Percentiles rank a stretch among this genome's conserved stretches.
These are phyloP conservation scores for Saccharomyces hybrid DNA, from an alignment of 1,139 yeast species.

Conservation along the genomic window DNA sequence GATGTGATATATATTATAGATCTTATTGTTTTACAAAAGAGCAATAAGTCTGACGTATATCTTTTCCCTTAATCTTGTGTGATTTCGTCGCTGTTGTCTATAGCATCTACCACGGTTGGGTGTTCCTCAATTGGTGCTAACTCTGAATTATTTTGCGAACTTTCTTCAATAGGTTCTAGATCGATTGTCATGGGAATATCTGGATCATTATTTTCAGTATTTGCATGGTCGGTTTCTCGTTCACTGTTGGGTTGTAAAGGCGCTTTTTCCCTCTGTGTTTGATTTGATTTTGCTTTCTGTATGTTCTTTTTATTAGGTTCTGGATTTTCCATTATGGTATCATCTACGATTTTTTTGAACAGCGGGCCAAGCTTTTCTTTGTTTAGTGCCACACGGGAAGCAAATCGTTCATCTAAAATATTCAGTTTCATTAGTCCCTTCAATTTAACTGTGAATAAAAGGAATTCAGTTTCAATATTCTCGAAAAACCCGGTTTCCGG, in stretches of 20 bases:
- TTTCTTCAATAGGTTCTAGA: slow-evolving; percentile 7
- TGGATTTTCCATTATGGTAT: slow-evolving; percentile 17
- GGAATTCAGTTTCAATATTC: slow-evolving; percentile 37
- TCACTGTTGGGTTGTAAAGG: neutral
- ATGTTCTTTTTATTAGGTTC: neutral
- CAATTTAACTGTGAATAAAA: slow-evolving; percentile 45
- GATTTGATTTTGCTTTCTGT: neutral
- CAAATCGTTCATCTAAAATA: slow-evolving; percentile 31
- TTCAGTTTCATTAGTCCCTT: slow-evolving; percentile 39
- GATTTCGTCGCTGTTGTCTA: neutral
- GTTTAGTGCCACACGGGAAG: slow-evolving; percentile 43
- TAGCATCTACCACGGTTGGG: slow-evolving; percentile 4
- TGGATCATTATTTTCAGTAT: neutral
- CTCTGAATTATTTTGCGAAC: slow-evolving; percentile 6
- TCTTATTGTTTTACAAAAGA: neutral
- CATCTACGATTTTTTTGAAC: slow-evolving; percentile 28
- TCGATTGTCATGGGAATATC: slow-evolving; percentile 1
- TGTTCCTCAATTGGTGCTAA: slow-evolving; percentile 14
- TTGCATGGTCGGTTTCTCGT: neutral
- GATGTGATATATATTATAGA: neutral
- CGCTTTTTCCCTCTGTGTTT: neutral
- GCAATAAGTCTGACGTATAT: neutral
- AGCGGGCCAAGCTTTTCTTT: slow-evolving; percentile 39
- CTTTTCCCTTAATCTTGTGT: neutral
- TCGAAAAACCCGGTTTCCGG: slow-evolving; percentile 22